phyloP scores from a whole-genome alignment of 208 protist species.

The Borovskyia barvae region DNA sequence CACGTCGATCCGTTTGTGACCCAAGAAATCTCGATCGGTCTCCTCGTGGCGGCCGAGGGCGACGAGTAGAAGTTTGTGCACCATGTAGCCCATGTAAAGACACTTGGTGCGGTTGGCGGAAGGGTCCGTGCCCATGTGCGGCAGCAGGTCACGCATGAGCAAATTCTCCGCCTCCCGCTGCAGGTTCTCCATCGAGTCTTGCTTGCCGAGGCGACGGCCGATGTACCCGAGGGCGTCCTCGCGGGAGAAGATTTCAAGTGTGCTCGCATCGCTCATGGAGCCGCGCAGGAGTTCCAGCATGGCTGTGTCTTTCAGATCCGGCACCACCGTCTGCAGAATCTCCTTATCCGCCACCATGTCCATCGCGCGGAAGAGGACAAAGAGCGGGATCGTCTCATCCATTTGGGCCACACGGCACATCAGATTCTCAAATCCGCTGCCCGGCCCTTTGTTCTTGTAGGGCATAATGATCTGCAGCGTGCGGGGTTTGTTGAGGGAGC shows the following conservation, averaged over 20 bases:
- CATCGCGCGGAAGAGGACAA: slow-evolving; percentile 97
- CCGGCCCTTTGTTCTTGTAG: slow-evolving; percentile 94
- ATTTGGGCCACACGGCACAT: slow-evolving; percentile 93
- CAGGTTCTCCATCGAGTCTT: slow-evolving; percentile 81
- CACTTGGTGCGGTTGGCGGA: slow-evolving; percentile 92
- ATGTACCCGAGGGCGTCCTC: slow-evolving; percentile 96
- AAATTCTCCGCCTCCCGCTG: slow-evolving; percentile 93
- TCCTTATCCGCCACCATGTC: slow-evolving; percentile 96
- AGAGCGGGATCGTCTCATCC: slow-evolving; percentile 82
- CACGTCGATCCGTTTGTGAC: slow-evolving; percentile 98
- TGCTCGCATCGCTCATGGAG: slow-evolving; percentile 93
- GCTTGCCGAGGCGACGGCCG: slow-evolving; percentile 80
- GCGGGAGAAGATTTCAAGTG: slow-evolving; percentile 90
- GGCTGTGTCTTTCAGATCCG: slow-evolving; percentile 78
- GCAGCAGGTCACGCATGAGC: slow-evolving; percentile 89
- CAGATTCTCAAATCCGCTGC: slow-evolving; percentile 82
- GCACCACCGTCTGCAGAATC: slow-evolving; percentile 94
- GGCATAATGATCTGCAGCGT: slow-evolving; percentile 94
- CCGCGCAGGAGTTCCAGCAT: slow-evolving; percentile 87
- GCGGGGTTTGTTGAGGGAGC: slow-evolving; percentile 78
- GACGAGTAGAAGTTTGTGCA: slow-evolving; percentile 95
- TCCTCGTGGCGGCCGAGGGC: slow-evolving; percentile 81
- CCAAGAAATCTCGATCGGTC: slow-evolving; percentile 99
- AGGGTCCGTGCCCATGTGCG: slow-evolving; percentile 85
- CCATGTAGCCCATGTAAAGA: slow-evolving; percentile 98